These are phyloP conservation scores for Phyllosticta ampelicida DNA, from an alignment of 2,329 filamentous ascomycete species.

Conservation along the genomic window DNA sequence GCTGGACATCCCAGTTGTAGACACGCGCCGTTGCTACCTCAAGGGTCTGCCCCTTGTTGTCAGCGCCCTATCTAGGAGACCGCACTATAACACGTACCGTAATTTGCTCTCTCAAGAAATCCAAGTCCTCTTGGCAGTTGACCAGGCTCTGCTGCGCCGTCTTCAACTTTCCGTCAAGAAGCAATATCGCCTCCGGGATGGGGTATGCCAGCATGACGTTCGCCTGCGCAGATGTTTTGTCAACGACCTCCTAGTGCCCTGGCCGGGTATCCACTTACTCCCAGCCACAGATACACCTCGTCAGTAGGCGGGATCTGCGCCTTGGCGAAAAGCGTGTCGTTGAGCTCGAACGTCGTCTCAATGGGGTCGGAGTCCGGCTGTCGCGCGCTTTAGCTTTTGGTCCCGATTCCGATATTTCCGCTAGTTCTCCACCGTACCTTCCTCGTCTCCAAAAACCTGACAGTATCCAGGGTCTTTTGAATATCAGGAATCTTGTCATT, in stretches of 20 bases:
- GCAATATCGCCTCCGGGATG: slow-evolving; percentile 69
- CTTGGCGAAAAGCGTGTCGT: slow-evolving; percentile 89
- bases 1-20: slow-evolving; percentile 99
- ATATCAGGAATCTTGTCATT: slow-evolving; percentile 97
- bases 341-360: slow-evolving; percentile 89
- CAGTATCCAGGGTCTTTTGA: slow-evolving; percentile 86
- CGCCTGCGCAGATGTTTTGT: slow-evolving; percentile 44
- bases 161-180: slow-evolving; percentile 65
- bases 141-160: slow-evolving; percentile 68
- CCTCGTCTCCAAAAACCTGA: slow-evolving; percentile 69
- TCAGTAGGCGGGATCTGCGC: slow-evolving; percentile 72
- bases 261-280: slow-evolving; percentile 42
- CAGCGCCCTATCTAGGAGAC: not conserved
- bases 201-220: slow-evolving; percentile 98
- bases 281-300: slow-evolving; percentile 96
- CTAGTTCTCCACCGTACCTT: slow-evolving; percentile 41
- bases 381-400: not conserved
- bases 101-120: slow-evolving; percentile 92
- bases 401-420: not conserved
- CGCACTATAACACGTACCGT: slow-evolving; percentile 51
- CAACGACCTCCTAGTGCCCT: not conserved
- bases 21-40: slow-evolving; percentile 93
- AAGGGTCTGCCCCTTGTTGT: slow-evolving; percentile 56
- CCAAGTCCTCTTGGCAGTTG: slow-evolving; percentile 94
- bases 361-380: slow-evolving; percentile 52